Base-by-base conservation (phyloP, 164 flowering plant species). In the Umbellularia californica region DNA sequence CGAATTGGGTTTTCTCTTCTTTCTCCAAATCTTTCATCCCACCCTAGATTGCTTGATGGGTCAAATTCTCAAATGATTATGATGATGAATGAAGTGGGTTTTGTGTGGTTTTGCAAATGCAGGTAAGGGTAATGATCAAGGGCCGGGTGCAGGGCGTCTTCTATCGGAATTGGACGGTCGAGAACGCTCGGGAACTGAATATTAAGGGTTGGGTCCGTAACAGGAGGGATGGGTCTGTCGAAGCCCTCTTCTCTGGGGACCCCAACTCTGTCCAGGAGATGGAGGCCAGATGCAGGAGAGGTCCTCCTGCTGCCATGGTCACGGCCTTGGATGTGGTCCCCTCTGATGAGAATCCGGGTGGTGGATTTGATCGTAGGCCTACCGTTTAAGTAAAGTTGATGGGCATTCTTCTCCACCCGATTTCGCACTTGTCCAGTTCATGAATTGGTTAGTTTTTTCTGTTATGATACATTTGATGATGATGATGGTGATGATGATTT, bases 81-180 rank as follows among this genome's bases (percentile, higher is more conserved):
- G 60, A 55, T 14, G 60, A 20, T 20, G 24, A 14, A 22, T 41
- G 6, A 2, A 5, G 15, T 10, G 15, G 17, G 19, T 23, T 27
- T 58, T 41, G 20, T 58, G 35, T 13, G 28, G 25, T 22, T 7
- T 6, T 71, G 55, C 24, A 70, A 30, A 47, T 79, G 83, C 85
- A 94, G 97, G 94, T 89, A 27, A 87, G 88, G 83, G 88, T 84
- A 60, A 77, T 85, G 81, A 80, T 95, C 5, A 90, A 89, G 82
- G 98, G 98, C 1, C 76, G 89, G 73, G 95, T 90, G n/a, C 97
- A 92, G 79, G 96, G 98, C 9, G 98, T 91, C 70, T 93, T 88
- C 79, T 93, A 90, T 51, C 80, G 99, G 74, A 79, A 95, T 70
- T 93, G 98, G 99, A 95, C 97, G 1, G 75, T 88, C 19, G 94